Base-by-base conservation (phyloP, 345 rosid species). In the Geranium rotundifolium region DNA sequence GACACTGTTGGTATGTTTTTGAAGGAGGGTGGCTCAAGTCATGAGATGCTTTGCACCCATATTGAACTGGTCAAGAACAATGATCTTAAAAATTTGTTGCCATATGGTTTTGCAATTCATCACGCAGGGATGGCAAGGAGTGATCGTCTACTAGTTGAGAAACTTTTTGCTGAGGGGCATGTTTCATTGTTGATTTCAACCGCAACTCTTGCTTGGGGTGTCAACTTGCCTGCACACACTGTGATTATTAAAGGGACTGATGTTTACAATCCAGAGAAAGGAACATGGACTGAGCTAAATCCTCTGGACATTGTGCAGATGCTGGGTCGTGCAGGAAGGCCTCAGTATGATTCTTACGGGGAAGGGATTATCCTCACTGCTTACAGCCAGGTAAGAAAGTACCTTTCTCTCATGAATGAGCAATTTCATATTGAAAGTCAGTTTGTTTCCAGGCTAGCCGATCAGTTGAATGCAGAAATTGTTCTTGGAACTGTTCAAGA, bases 121-220 rank as follows among this genome's bases (percentile, higher is more conserved):
- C 96, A 90, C 77, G 99, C 97, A 58, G 99, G 99, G 34, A 75
- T 93, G 86, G 72, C 96, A 46, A 90, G 91, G 81, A 75, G 69
- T 73, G 99, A 93, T 66, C 84, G 96, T 65, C 75, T 84, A 75
- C 78, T 93, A 63, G 99, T 90, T 63, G 99, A 90, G 79, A 81
- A 73, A 17, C 96, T 88, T 56, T 93, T 93, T 66, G 82, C 69
- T 9, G 85, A 67, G 64, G 82, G 89, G 37, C 89, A 84, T 70
- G 85, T 93, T 16, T 96, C 90, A 72, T 95, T 90, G 67, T 73
- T 93, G 82, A 89, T 90, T 69, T 93, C 97, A 37, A 88, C 97
- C 55, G 97, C 99, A 57, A 93, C 99, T 65, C 99, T 93, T 65
- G 96, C 97, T 52, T 93, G 97, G 99, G 99, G 99, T 66, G 99